Evolutionary conservation across 2,329 filamentous ascomycete genomes (phyloP).

Genomic region (Alternaria alternata): DNA sequence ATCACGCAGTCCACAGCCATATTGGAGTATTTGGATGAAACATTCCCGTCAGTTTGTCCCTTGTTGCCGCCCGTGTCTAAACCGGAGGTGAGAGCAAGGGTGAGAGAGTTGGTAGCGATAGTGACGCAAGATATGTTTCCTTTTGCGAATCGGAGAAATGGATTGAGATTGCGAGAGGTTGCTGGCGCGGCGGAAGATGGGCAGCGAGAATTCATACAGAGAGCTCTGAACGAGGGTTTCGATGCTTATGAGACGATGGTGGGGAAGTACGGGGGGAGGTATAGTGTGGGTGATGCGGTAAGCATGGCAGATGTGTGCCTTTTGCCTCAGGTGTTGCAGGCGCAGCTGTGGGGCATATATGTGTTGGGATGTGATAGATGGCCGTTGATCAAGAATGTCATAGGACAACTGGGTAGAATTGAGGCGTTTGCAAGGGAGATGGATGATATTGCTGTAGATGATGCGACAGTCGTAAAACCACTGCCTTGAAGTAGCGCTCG

Average conservation of each 20-base stretch:
- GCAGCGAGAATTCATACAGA: background rate
- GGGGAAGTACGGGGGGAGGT: slow-evolving; percentile 54
- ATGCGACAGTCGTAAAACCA: background rate
- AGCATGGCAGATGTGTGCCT: slow-evolving; percentile 67
- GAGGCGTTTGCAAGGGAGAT: slow-evolving; percentile 54
- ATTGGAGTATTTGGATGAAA: background rate
- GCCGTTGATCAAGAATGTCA: slow-evolving; percentile 58
- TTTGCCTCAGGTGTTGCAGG: slow-evolving; percentile 66
- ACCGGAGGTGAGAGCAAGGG: slow-evolving; percentile 56
- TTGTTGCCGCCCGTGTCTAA: slow-evolving; percentile 51
- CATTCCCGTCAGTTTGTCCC: background rate
- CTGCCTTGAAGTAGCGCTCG: background rate
- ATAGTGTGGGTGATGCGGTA: slow-evolving; percentile 64
- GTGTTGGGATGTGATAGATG: slow-evolving; percentile 50
- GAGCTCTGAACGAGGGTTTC: slow-evolving; percentile 62
- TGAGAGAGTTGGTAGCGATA: slow-evolving; percentile 64
- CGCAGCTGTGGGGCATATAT: slow-evolving; percentile 64
- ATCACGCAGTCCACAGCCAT: background rate
- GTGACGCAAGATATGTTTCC: slow-evolving; percentile 67
- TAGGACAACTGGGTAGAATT: slow-evolving; percentile 56
- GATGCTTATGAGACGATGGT: slow-evolving; percentile 63
- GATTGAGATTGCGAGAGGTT: slow-evolving; percentile 59
- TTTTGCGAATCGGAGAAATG: slow-evolving; percentile 65
- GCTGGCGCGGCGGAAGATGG: slow-evolving; percentile 33
- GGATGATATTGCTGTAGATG: slow-evolving; percentile 4